Evolutionary conservation across 1,139 yeast genomes (phyloP), one percentile per base, ranked within the genome.

Genomic region (Geotrichum phurueaensis): DNA sequence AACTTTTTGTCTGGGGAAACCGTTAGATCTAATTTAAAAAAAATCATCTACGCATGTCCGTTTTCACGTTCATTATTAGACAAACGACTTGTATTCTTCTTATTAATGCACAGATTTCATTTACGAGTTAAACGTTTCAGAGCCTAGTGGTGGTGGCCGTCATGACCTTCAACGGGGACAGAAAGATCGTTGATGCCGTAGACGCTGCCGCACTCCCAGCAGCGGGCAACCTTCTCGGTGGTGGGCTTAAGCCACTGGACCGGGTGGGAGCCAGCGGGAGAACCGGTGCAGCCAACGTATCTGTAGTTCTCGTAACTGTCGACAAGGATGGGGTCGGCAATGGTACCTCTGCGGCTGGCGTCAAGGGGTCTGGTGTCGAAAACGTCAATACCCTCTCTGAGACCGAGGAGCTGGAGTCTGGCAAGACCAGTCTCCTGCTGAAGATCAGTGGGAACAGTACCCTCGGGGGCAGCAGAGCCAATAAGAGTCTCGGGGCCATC

Each of bases 181-280:
- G 97, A 97, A 73, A 92, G 84, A 79, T 86, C 87, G 79, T 91
- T 89, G 71, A 94, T 79, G 73, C 88, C 85, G 83, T 87, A 92
- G 69, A 91, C 96, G 69, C 92, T 87, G 77, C 99, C 99, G 78
- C 98, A 94, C 77, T 92, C 97, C 96, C 97, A 90, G 81, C 98
- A 95, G 85, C 99, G 91, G 68, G 89, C 89, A 67, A 86, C 86
- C 78, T 88, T 80, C 61, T 84, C 89, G 68, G 82, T 84, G 69
- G 92, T 87, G 70, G 96, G 96, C 79, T 86, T 87, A 80, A 94
- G 83, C 98, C 99, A 94, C 85, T 85, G 85, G 69, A 90, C 85
- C 71, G 84, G 85, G 80, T 92, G 98, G 64, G 89, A 83, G 68
- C 91, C 97, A 64, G 94, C 96, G 72, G 95, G 96, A 70, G 89